phyloP scores from a whole-genome alignment of 1,284 basidiomycete genomes.

The Trichosporon sp. region DNA sequence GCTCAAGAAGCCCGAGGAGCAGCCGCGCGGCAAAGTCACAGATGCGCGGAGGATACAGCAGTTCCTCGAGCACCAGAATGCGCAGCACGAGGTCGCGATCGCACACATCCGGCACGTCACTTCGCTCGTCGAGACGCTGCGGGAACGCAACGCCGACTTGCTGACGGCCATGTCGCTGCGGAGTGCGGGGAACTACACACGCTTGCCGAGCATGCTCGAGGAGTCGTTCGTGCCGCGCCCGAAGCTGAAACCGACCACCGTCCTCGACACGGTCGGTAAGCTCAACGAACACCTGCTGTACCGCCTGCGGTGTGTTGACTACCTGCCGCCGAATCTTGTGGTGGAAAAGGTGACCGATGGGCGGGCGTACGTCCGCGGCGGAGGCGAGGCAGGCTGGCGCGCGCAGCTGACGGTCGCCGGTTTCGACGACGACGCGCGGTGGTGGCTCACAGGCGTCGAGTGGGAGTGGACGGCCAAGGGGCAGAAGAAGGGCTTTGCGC shows the following conservation, averaged over 20 bases:
- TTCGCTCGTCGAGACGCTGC: constrained; percentile 30
- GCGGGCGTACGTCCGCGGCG: constrained; percentile 29
- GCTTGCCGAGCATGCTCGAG: constrained; percentile 32
- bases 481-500: constrained; percentile 17
- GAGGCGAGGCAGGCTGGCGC: constrained; percentile 29
- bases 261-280: constrained; percentile 29
- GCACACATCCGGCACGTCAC: constrained; percentile 35
- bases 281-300: constrained; percentile 39
- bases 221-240: constrained; percentile 31
- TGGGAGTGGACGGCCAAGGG: constrained; percentile 37
- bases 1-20: constrained; percentile 23
- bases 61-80: constrained; percentile 42
- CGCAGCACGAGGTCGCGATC: constrained; percentile 37
- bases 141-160: constrained; percentile 42
- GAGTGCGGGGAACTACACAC: constrained; percentile 30
- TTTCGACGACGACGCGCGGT: constrained; percentile 34
- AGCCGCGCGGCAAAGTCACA: constrained; percentile 34
- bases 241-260: constrained; percentile 26
- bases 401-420: constrained; percentile 37
- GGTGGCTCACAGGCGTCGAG: constrained; percentile 43
- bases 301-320: constrained; percentile 38
- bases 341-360: constrained; percentile 37
- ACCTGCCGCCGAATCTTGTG: constrained; percentile 34
- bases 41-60: constrained; percentile 39
- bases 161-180: constrained; percentile 37